Evolutionary conservation across 768 basidiomycete species (phyloP).

Genomic region (Kockovaella imperatae): DNA sequence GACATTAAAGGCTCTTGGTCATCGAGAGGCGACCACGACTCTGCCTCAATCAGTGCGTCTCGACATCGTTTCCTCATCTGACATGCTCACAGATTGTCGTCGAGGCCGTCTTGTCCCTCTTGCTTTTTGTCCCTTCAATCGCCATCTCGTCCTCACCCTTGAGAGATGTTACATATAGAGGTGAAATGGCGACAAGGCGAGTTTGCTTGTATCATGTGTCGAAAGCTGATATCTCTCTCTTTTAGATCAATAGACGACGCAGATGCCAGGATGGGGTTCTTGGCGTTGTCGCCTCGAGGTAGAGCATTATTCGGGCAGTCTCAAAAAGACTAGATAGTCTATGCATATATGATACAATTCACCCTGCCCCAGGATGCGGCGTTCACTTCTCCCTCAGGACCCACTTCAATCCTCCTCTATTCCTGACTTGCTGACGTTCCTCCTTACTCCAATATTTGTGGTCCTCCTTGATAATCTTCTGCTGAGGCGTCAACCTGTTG

Average conservation of each 20-base stretch:
- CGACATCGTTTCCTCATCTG: neutral
- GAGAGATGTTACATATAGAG: slow-evolving; percentile 41
- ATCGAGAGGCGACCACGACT: neutral
- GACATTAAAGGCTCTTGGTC: slow-evolving; percentile 36
- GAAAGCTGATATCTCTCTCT: slow-evolving; percentile 2
- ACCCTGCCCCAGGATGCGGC: neutral
- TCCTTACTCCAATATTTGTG: slow-evolving; percentile 11
- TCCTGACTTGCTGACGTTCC: slow-evolving; percentile 12
- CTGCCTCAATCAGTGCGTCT: slow-evolving; percentile 36
- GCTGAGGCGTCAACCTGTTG: slow-evolving; percentile 10
- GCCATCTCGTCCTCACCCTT: slow-evolving; percentile 23
- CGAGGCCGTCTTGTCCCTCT: slow-evolving; percentile 33
- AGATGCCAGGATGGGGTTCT: slow-evolving; percentile 34
- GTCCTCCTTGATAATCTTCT: slow-evolving; percentile 9
- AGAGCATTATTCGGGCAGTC: slow-evolving; percentile 25
- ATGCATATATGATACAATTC: neutral
- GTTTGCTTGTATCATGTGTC: neutral
- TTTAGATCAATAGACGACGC: slow-evolving; percentile 26
- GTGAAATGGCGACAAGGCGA: slow-evolving; percentile 38
- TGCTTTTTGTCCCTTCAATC: slow-evolving; percentile 37
- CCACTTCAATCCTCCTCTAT: slow-evolving; percentile 26
- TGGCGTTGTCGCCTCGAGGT: slow-evolving; percentile 17
- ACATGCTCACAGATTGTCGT: slow-evolving; percentile 27
- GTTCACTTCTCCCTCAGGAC: slow-evolving; percentile 24
- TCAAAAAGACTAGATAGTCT: neutral